Evolutionary conservation across 768 basidiomycete species (phyloP), one percentile per base, ranked within the genome.

Genomic region (Galerina marginata): DNA sequence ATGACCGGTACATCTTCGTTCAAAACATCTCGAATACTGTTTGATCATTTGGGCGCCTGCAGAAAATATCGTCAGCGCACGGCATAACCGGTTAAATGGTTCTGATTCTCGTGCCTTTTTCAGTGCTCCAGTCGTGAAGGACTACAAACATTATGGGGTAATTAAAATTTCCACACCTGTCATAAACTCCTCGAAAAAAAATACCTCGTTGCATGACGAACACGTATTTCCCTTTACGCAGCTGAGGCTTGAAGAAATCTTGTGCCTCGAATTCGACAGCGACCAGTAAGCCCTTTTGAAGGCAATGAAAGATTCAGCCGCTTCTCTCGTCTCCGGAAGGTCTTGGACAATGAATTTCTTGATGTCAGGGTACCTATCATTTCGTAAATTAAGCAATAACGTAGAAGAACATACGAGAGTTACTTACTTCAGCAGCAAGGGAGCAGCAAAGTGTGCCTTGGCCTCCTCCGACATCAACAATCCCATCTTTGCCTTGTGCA

Each of bases 401-500:
- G 25, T 12, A 38, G 15, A 40, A 55, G 37, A 60, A 25, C 9
- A 29, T 4, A 55, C 11, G 20, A n/a, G 26, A 40, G 16, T 2
- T 15, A 55, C 70, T 47, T 59, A 78, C 77, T 71, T 74, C 33
- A n/a, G 62, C 67, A 20, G 77, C 75, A 38, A 79, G 73, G 15
- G 77, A 75, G 56, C 75, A 75, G 56, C 73, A 74, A 10, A 79
- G 67, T 11, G 75, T 75, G 23, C 78, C 78, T 66, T 78, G 75
- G 5, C 77, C 78, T 16, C 78, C 77, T 59, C 78, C 78, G 37
- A 77, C 71, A 57, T 79, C 78, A 26, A 79, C 75, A 43, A 79
- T 73, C 14, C 71, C 75, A 54, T 77, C 72, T 58, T 76, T 75
- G n/a, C 71, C 77, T 56, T 67, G 61, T 16, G 69, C 66, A 45